Base-by-base conservation (phyloP, 768 basidiomycete species). In the Lanmaoa pseudosensibilis region DNA sequence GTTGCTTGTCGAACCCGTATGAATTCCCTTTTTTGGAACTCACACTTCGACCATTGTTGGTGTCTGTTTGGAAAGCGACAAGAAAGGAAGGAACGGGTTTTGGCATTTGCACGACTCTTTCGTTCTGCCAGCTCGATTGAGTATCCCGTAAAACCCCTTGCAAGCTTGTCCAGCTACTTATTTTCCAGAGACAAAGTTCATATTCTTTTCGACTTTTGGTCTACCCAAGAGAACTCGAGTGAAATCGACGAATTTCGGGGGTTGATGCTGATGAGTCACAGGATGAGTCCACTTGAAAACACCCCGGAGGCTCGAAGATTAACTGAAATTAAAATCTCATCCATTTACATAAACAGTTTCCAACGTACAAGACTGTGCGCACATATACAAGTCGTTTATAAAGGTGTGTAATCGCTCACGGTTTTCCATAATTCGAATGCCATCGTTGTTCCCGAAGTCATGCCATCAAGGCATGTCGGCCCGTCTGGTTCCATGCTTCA, bases 391-490 rank as follows among this genome's bases (percentile, higher is more conserved):
- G 30, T 10, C 6, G 15, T 55, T 18, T 23, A n/a, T 16, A 23
- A 27, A 2, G 16, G 16, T 5, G 8, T 18, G 18, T 30, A 15
- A 21, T 16, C 36, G 21, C 27, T 19, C 5, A 11, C 6, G 6
- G 1, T 37, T 23, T 16, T 21, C 34, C 19, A 36, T 39, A 5
- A 16, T 51, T 33, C 5, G 16, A 37, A 34, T 30, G n/a, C 2
- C 23, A 15, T 30, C 5, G 43, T 33, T 25, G 19, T 36, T 25
- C 27, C 27, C 16, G 16, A 9, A 43, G 8, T 11, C 25, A 44
- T 21, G 25, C 45, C 52, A 36, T 60, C 55, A 11, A 56, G 49
- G 50, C 52, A 54, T 27, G 46, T 8, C 38, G 23, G 9, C 19
- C n/a, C 18, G 18, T 41, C 18, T 21, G 3, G 19, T 7, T 30